phyloP scores from a whole-genome alignment of 345 rosid species.

The Pugionium cornutum region DNA sequence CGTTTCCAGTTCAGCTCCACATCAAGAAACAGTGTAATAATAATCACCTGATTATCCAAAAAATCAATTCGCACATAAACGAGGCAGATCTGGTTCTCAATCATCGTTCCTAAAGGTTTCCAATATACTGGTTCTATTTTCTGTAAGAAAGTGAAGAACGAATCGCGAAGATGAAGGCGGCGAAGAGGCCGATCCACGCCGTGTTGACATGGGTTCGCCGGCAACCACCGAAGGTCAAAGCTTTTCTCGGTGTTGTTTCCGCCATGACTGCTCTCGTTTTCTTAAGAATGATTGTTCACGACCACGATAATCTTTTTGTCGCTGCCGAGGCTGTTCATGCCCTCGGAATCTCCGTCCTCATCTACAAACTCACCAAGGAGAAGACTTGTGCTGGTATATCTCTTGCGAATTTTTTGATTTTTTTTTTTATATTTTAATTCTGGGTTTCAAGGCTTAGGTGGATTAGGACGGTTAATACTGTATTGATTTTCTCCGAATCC shows the following conservation, averaged over 20 bases:
- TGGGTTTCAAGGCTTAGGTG: conserved; percentile 6
- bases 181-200: conserved; percentile 62
- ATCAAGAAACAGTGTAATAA: no score
- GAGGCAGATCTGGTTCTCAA: conserved; percentile 25
- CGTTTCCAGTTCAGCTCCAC: background rate
- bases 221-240: conserved; percentile 83
- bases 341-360: conserved; percentile 78
- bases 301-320: conserved; percentile 86
- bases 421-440: background rate
- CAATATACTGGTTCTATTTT: no score
- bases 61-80: background rate
- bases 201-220: conserved; percentile 75
- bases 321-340: conserved; percentile 90
- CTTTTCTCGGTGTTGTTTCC: conserved; percentile 56
- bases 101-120: conserved; percentile 13
- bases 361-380: conserved; percentile 86
- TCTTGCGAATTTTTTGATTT: background rate
- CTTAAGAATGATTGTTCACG: conserved; percentile 73
- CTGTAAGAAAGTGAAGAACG: background rate
- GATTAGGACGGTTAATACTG: no score
- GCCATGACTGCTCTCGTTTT: conserved; percentile 67
- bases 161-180: conserved; percentile 50
- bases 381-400: conserved; percentile 77
- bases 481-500: no score
- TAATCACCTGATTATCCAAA: no score